Conservation (phyloP, 768 basidiomycete species). For the Phanerodontia chrysosporium region DNA sequence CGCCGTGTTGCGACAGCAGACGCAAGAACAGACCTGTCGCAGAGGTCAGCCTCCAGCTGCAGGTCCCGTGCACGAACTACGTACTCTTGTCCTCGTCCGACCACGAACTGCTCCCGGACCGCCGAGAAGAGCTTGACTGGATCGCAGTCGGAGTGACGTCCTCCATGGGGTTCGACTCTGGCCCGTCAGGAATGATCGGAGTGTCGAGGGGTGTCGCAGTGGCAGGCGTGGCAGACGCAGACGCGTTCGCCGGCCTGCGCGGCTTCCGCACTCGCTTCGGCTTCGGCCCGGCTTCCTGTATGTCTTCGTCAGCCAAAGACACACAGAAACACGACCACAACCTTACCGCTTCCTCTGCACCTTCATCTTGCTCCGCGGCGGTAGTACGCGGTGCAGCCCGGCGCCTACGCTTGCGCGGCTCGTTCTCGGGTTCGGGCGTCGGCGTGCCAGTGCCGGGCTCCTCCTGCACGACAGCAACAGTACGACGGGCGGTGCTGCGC, state of each 20-base stretch:
- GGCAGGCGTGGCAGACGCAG: slow-evolving; percentile 2
- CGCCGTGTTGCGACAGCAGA: slow-evolving; percentile 58
- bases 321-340: slow-evolving; percentile 6
- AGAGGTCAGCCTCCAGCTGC: neutral
- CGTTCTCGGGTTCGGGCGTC: slow-evolving; percentile 62
- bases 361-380: slow-evolving; percentile 29
- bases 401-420: slow-evolving; percentile 35
- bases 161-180: slow-evolving; percentile 1
- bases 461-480: slow-evolving; percentile 31
- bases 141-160: slow-evolving; percentile 18
- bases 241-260: slow-evolving; percentile 24
- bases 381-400: slow-evolving; percentile 30
- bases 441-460: slow-evolving; percentile 48
- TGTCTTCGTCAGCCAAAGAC: neutral
- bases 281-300: slow-evolving; percentile 27
- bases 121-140: slow-evolving; percentile 17
- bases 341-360: slow-evolving; percentile 27
- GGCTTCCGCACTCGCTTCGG: slow-evolving; percentile 28
- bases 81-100: slow-evolving; percentile 64
- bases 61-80: slow-evolving; percentile 12
- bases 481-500: slow-evolving; percentile 8
- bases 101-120: slow-evolving; percentile 41
- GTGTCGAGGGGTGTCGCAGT: slow-evolving; percentile 20
- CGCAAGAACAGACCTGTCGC: slow-evolving; percentile 44
- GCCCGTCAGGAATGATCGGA: slow-evolving; percentile 22